phyloP scores from a whole-genome alignment of 139 green algal species.

The Tetraselmis chui region DNA sequence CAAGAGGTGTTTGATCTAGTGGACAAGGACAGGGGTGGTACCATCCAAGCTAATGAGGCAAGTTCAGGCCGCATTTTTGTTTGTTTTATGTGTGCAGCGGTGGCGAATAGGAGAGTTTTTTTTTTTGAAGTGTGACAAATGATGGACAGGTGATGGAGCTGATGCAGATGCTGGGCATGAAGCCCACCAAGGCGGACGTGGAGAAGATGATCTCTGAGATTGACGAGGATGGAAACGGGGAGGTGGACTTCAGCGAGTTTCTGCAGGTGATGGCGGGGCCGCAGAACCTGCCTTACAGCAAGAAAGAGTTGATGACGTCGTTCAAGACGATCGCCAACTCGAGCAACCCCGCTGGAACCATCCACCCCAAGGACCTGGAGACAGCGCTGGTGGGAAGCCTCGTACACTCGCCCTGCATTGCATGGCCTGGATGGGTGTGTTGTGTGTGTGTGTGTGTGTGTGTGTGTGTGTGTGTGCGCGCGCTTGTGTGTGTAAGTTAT shows the following conservation, averaged over 20 bases:
- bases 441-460: no score
- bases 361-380: not conserved
- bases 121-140: no score
- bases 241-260: conserved; percentile 29
- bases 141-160: conserved; percentile 20
- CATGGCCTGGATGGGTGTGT: not conserved
- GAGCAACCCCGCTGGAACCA: not conserved
- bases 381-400: not conserved
- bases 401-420: not conserved
- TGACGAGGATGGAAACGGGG: conserved; percentile 20
- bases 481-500: not conserved
- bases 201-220: conserved; percentile 23
- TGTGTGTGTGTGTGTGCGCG: not conserved
- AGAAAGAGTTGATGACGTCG: conserved; percentile 1
- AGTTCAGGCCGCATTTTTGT: no score
- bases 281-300: not conserved
- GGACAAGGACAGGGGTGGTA: conserved; percentile 21
- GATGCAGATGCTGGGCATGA: conserved; percentile 5
- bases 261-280: conserved; percentile 15
- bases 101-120: no score
- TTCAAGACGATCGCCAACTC: conserved; percentile 10
- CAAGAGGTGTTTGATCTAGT: conserved; percentile 23
- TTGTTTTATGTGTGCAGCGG: no score
- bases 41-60: conserved; percentile 18
- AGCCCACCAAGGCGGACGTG: conserved; percentile 8